phyloP scores from a whole-genome alignment of 768 basidiomycete genomes.

The Filobasidium wieringae region DNA sequence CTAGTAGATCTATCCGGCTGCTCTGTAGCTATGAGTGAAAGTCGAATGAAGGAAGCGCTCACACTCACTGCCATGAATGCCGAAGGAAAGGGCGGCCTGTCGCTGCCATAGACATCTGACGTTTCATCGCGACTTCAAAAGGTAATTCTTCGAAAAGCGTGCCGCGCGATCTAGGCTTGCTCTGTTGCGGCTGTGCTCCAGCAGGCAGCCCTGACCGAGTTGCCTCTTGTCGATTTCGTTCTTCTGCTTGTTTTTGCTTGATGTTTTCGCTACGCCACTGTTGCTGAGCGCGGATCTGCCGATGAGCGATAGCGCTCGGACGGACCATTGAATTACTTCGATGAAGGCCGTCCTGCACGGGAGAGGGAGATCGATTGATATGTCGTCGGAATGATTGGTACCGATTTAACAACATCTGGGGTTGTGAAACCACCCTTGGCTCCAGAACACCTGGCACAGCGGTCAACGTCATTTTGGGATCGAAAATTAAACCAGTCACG shows the following conservation, averaged over 20 bases:
- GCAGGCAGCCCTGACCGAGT: too few species aligned
- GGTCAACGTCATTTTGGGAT: slow-evolving; percentile 43
- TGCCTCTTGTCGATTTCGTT: slow-evolving; percentile 14
- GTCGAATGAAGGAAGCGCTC: too few species aligned
- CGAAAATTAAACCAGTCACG: slow-evolving; percentile 76
- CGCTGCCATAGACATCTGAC: slow-evolving; percentile 28
- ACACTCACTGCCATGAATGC: slow-evolving; percentile 59
- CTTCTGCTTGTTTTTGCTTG: background rate
- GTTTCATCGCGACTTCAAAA: slow-evolving; percentile 40
- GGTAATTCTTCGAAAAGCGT: slow-evolving; percentile 31
- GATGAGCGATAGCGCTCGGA: background rate
- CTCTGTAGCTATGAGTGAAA: background rate
- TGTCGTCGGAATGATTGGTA: background rate
- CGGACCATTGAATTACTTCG: background rate
- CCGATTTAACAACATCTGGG: background rate
- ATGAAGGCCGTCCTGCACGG: background rate
- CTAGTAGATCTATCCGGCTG: slow-evolving; percentile 73
- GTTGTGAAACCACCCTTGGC: background rate
- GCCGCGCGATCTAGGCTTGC: background rate
- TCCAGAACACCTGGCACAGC: background rate
- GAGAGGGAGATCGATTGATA: background rate
- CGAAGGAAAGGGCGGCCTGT: slow-evolving; percentile 66
- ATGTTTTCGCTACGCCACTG: background rate
- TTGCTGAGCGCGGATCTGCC: slow-evolving; percentile 7
- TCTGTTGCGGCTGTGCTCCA: too few species aligned